Percentiles rank a stretch among this genome's conserved stretches.
These are phyloP conservation scores for Schizochytrium sp. DNA, from an alignment of 108 stramenopile species.

Conservation along the genomic window DNA sequence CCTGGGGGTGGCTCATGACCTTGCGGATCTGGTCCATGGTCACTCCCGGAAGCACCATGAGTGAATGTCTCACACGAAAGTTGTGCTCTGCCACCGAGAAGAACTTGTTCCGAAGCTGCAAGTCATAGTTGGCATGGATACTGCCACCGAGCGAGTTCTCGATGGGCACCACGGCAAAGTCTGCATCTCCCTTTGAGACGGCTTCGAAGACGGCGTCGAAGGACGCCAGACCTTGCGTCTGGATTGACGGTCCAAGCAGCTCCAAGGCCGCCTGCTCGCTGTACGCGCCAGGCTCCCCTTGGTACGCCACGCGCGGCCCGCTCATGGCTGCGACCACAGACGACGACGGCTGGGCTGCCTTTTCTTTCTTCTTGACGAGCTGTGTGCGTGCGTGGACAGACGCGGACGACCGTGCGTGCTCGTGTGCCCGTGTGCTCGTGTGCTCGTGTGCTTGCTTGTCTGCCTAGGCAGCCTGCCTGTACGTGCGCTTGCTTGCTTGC, in stretches of 20 bases:
- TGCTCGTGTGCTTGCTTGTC: too few relatives aligned
- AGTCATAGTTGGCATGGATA: conserved; percentile 95
- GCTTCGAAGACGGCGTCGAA: conserved; percentile 76
- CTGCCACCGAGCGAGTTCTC: conserved; percentile 93
- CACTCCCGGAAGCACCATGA: conserved; percentile 66
- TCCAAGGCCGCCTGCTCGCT: conserved; percentile 84
- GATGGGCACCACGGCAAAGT: conserved; percentile 86
- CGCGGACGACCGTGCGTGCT: too few relatives aligned
- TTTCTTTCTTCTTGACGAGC: too few relatives aligned
- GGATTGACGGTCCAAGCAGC: conserved; percentile 57
- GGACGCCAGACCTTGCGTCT: conserved; percentile 16
- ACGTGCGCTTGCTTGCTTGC: too few relatives aligned
- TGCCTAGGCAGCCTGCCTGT: too few relatives aligned
- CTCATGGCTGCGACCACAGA: too few relatives aligned
- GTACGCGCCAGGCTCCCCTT: conserved; percentile 95
- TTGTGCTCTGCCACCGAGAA: conserved; percentile 75
- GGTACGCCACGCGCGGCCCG: conserved; percentile 61
- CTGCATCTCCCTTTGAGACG: conserved; percentile 78
- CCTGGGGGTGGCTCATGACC: conserved; percentile 89
- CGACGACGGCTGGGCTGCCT: too few relatives aligned
- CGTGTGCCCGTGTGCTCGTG: too few relatives aligned
- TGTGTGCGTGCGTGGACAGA: too few relatives aligned
- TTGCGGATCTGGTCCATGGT: conserved; percentile 65
- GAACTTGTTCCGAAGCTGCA: conserved; percentile 86
- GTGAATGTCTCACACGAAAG: conserved; percentile 83